Percentiles rank a stretch among this genome's conserved stretches.
These are phyloP conservation scores for Lactifluus rugatus DNA, from an alignment of 768 basidiomycete genomes.

Conservation along the genomic window DNA sequence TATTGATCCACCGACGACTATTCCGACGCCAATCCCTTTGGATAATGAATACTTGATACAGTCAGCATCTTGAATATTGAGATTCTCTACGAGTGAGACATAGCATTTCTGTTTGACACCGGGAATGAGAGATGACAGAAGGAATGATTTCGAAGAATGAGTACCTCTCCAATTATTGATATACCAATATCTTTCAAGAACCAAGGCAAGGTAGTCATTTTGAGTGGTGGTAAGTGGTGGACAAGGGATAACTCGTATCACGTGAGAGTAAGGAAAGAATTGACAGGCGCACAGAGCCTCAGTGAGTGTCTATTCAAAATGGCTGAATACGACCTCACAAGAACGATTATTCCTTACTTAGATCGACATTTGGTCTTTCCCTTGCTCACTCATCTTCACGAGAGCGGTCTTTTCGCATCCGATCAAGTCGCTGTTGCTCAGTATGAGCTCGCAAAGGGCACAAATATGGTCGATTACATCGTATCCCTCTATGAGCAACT, in stretches of 20 bases:
- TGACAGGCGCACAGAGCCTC: no score
- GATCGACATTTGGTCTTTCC: conserved; percentile 95
- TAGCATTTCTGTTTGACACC: conserved; percentile 67
- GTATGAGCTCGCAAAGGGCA: conserved; percentile 94
- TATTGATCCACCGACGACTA: conserved; percentile 85
- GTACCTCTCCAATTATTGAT: conserved; percentile 72
- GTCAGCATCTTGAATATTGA: conserved; percentile 62
- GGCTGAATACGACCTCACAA: conserved; percentile 88
- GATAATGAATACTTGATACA: conserved; percentile 90
- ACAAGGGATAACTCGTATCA: not conserved
- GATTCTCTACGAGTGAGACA: conserved; percentile 75
- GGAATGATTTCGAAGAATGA: conserved; percentile 15
- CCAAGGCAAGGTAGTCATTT: conserved; percentile 79
- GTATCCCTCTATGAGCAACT: conserved; percentile 71
- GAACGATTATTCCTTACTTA: conserved; percentile 82
- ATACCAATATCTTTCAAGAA: conserved; percentile 75
- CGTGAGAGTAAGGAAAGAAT: no score
- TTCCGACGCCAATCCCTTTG: conserved; percentile 86
- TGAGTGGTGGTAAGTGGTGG: not conserved
- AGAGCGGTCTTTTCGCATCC: conserved; percentile 62
- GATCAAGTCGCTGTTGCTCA: conserved; percentile 82
- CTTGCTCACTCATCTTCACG: conserved; percentile 77
- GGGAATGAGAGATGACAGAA: not conserved
- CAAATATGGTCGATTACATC: conserved; percentile 97
- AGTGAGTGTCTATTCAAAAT: conserved; percentile 30